A percentile compares a stretch with the other conserved stretches of the same genome.
Evolutionary conservation across 1,284 basidiomycete genomes (phyloP).

Genomic region (Tremellales sp.): DNA sequence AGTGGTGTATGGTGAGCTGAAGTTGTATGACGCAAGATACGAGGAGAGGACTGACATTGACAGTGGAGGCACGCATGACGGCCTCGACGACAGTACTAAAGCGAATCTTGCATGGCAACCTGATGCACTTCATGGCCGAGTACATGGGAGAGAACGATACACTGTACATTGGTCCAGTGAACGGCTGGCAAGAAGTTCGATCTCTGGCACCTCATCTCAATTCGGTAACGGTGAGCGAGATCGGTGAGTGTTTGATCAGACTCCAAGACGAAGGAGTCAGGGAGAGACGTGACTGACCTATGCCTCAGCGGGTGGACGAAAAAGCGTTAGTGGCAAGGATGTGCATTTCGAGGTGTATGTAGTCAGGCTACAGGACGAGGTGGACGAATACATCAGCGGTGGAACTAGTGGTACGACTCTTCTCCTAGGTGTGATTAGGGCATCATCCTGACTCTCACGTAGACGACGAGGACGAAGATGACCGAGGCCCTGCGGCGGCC

Average conservation of each 20-base stretch:
- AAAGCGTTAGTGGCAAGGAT: background rate
- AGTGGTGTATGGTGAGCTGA: background rate
- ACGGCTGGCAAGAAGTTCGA: background rate
- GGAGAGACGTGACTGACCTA: background rate
- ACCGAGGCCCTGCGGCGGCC: slow-evolving; percentile 74
- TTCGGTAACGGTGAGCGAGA: background rate
- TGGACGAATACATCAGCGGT: background rate
- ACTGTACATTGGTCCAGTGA: no score
- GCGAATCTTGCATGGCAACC: background rate
- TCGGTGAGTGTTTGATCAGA: background rate
- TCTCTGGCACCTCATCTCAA: background rate
- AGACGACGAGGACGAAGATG: slow-evolving; percentile 66
- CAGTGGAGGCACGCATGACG: no score
- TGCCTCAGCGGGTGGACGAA: background rate
- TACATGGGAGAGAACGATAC: background rate
- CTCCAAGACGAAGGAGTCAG: no score
- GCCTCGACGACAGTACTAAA: no score
- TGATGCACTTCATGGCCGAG: background rate
- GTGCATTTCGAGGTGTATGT: background rate
- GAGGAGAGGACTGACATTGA: no score
- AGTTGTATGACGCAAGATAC: no score
- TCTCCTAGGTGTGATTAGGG: no score
- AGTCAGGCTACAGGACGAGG: background rate
- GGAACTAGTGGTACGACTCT: background rate
- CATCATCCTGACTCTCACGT: no score